Base-by-base conservation (phyloP, 2,329 filamentous ascomycete species). In the Exophiala sp. region DNA sequence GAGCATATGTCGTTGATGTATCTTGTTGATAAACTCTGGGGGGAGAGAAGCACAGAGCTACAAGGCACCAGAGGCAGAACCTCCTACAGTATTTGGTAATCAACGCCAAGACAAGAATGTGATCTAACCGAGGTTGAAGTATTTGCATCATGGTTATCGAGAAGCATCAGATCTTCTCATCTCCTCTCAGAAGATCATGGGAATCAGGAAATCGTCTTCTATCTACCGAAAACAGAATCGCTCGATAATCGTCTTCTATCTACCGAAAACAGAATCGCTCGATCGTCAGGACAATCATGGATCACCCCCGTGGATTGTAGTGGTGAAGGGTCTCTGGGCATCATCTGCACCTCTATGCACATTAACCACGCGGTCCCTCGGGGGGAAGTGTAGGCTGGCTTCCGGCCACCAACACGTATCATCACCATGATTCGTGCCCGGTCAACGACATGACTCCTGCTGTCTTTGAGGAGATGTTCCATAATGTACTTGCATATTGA, bases 301-400 rank as follows among this genome's bases (percentile, higher is more conserved):
- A 45, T 18, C 52, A 32, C 18, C 50, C 57, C 54, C 51, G 41
- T 47, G 29, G 20, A 24, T 49, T 54, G 16, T 18, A 18, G 16
- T 55, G 52, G 48, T 60, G 57, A 53, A 57, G 54, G 51, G 44
- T 46, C 54, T 45, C 50, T 60, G 51, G 43, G 50, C 41, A 56
- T 44, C 54, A 49, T 57, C 54, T 56, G 50, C 57, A 50, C 48
- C 50, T 33, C 50, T 34, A 60, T 60, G 57, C 57, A 57, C 50
- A 54, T 49, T 42, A 55, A 50, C 20, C 50, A 54, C 53, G 47
- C 51, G 50, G 54, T 52, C 54, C 54, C 53, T 54, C 57, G 54
- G 54, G 57, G 54, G 57, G 54, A 60, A 52, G 43, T 45, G 24
- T 33, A 54, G 52, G 54, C 57, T 60, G 50, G 36, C 54, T 60